Evolutionary conservation across 129 eudicot species (phyloP).

Genomic region (Mikania micrantha): DNA sequence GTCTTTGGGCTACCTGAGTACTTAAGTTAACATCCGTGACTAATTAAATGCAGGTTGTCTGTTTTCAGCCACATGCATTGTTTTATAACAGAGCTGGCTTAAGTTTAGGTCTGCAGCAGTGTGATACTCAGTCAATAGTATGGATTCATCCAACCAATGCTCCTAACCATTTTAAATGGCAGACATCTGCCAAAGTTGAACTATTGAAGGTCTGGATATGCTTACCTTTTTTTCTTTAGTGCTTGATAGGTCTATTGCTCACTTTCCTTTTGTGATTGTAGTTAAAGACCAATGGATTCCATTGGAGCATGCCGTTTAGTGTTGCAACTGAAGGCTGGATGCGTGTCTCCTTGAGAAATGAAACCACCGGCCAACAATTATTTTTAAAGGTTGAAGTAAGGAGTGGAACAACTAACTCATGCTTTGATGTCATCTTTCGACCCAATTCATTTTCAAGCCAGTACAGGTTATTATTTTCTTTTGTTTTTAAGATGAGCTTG

Average conservation of each 20-base stretch:
- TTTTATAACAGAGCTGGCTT: conserved; percentile 67
- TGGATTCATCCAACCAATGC: conserved; percentile 75
- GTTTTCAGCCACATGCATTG: conserved; percentile 87
- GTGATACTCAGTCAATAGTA: conserved; percentile 50
- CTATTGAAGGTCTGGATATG: conserved; percentile 56
- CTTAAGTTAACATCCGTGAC: background rate
- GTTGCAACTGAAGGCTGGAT: conserved; percentile 77
- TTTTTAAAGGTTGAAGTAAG: conserved; percentile 67
- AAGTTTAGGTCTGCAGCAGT: conserved; percentile 68
- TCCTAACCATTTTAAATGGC: conserved; percentile 75
- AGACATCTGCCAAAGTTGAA: conserved; percentile 53
- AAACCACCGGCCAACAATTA: conserved; percentile 27
- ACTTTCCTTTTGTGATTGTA: conserved; percentile 21
- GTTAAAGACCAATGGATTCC: conserved; percentile 66
- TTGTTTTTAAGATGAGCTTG: background rate
- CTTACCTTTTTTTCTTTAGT: background rate
- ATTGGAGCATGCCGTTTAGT: conserved; percentile 85
- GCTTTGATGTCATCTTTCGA: conserved; percentile 83
- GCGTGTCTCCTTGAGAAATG: conserved; percentile 56
- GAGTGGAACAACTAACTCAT: conserved; percentile 67
- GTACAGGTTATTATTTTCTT: conserved; percentile 59
- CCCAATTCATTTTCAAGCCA: conserved; percentile 79
- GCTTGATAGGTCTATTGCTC: conserved; percentile 5
- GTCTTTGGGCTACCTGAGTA: background rate
- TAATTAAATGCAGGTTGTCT: conserved; percentile 63